Conservation (phyloP, 2,329 filamentous ascomycete genomes). For the Sporothrix humicola region DNA sequence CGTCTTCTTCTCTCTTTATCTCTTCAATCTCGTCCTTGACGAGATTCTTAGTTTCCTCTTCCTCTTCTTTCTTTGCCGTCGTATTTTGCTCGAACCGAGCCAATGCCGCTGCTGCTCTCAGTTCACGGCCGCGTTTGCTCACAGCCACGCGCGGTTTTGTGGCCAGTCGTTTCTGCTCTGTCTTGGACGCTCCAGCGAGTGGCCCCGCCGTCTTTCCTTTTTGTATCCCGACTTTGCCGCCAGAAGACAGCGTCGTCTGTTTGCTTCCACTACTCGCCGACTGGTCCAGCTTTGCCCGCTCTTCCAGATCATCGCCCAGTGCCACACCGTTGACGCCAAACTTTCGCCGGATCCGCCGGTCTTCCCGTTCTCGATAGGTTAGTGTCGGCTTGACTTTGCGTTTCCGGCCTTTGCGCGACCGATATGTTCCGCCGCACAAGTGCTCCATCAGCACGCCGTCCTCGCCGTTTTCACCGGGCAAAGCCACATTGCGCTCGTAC, state of each 20-base stretch:
- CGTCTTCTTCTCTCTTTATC: conserved; percentile 44
- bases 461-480: conserved; percentile 49
- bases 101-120: conserved; percentile 77
- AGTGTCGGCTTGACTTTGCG: conserved; percentile 62
- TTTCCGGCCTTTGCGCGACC: conserved; percentile 53
- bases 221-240: neutral
- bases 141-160: conserved; percentile 75
- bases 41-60: conserved; percentile 39
- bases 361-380: conserved; percentile 74
- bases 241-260: conserved; percentile 33
- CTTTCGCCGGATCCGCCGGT: conserved; percentile 73
- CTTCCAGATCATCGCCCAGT: conserved; percentile 71
- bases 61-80: conserved; percentile 52
- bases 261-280: neutral
- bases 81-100: conserved; percentile 69
- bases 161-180: conserved; percentile 55
- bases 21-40: conserved; percentile 42
- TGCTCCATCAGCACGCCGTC: conserved; percentile 63
- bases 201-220: conserved; percentile 42
- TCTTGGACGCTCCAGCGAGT: conserved; percentile 46
- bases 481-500: conserved; percentile 60
- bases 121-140: conserved; percentile 74
- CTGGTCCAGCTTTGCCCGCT: conserved; percentile 67
- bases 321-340: conserved; percentile 74
- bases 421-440: conserved; percentile 81